Evolutionary conservation across 192 early-diverging fungal species (phyloP).

Genomic region (Linnemannia hyalina): DNA sequence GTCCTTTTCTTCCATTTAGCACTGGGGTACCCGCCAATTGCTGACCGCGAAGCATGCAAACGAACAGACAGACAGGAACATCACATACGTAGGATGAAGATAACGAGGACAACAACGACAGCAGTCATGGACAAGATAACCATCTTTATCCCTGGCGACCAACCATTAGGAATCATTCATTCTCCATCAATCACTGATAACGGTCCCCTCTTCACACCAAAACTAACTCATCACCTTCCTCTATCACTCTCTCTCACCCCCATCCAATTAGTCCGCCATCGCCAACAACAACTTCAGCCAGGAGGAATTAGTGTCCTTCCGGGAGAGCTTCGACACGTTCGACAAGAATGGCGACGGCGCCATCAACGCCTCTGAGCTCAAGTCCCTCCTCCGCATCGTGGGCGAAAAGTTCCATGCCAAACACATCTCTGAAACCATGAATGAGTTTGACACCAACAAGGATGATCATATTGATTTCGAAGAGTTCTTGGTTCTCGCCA

Average conservation of each 20-base stretch:
- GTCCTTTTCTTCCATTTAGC: neutral
- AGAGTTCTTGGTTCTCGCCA: conserved; percentile 28
- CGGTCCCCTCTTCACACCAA: neutral
- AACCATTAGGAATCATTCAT: neutral
- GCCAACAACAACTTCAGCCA: conserved; percentile 8
- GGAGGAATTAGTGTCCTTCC: conserved; percentile 18
- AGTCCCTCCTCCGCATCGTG: conserved; percentile 21
- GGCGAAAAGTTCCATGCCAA: conserved; percentile 24
- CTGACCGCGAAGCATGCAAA: neutral
- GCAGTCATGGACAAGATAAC: neutral
- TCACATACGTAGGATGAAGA: no score
- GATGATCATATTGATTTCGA: conserved; percentile 45
- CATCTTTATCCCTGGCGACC: neutral
- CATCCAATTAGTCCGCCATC: neutral
- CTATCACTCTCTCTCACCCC: neutral
- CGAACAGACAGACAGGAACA: neutral
- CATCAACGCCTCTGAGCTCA: conserved; percentile 37
- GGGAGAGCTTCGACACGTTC: conserved; percentile 38
- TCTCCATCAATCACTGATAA: neutral
- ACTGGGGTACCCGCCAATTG: neutral
- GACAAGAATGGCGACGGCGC: conserved; percentile 26
- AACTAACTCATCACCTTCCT: neutral
- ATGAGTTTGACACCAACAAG: conserved; percentile 44
- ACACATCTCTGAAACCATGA: conserved; percentile 5
- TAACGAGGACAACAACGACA: neutral